These are phyloP conservation scores for Erodium moschatum DNA, from an alignment of 441 rosid species.

Conservation along the genomic window DNA sequence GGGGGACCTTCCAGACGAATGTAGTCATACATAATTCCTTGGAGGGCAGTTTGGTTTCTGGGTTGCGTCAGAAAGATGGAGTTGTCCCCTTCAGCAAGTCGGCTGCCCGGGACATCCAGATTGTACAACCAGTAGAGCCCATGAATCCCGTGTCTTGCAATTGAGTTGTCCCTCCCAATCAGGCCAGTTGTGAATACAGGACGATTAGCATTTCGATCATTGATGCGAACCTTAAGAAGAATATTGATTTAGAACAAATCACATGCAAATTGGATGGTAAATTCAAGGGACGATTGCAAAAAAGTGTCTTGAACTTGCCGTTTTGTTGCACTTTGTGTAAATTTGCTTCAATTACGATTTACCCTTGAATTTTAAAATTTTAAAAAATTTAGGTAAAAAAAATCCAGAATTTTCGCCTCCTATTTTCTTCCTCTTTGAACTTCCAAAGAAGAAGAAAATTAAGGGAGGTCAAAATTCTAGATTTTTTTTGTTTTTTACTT, in stretches of 20 bases:
- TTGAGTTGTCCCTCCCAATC: conserved; percentile 77
- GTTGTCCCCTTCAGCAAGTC: conserved; percentile 53
- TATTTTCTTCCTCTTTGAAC: too few species aligned
- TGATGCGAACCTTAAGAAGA: conserved; percentile 50
- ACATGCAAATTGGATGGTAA: not conserved
- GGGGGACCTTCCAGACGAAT: conserved; percentile 76
- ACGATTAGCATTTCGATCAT: conserved; percentile 35
- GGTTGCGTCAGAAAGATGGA: conserved; percentile 61
- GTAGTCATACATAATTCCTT: conserved; percentile 82
- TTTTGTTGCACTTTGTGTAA: too few species aligned
- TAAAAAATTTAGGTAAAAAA: too few species aligned
- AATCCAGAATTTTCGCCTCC: too few species aligned
- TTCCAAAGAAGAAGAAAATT: too few species aligned
- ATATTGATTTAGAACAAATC: too few species aligned
- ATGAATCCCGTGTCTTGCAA: conserved; percentile 87
- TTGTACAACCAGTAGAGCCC: conserved; percentile 73
- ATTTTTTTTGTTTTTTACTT: too few species aligned
- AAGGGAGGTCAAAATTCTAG: too few species aligned
- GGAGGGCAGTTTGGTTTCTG: conserved; percentile 47
- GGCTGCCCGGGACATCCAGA: conserved; percentile 37
- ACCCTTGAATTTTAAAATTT: too few species aligned
- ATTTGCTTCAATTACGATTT: too few species aligned
- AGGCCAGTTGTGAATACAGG: conserved; percentile 53
- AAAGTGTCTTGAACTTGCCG: too few species aligned
- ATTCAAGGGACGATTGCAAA: not conserved